These are phyloP conservation scores for Tetrahymena elliotti DNA, from an alignment of 73 alveolate species.

Conservation along the genomic window DNA sequence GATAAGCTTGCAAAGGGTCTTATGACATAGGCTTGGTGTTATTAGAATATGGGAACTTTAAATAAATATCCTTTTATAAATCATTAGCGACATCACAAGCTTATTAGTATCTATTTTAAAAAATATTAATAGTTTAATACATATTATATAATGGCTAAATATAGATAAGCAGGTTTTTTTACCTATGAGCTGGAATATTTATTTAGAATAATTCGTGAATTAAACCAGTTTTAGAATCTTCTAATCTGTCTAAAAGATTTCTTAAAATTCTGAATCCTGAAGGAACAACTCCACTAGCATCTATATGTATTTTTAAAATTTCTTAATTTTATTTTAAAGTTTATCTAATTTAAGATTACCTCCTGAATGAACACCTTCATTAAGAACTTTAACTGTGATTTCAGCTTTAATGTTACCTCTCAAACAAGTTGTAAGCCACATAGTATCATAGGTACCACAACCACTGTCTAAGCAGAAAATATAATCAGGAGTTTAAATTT, in stretches of 20 bases:
- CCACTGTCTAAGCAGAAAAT: slow-evolving; percentile 81
- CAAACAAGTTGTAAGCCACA: slow-evolving; percentile 88
- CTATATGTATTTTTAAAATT: background rate
- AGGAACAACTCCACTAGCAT: slow-evolving; percentile 84
- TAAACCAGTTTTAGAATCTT: slow-evolving; percentile 73
- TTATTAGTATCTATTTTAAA: slow-evolving; percentile 22
- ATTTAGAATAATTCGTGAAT: slow-evolving; percentile 59
- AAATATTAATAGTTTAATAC: background rate
- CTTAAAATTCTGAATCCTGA: slow-evolving; percentile 79
- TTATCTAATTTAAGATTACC: background rate
- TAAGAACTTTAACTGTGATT: slow-evolving; percentile 65
- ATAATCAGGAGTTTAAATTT: slow-evolving; percentile 65
- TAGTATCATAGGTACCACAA: slow-evolving; percentile 62
- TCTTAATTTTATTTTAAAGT: background rate
- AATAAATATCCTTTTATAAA: slow-evolving; percentile 45
- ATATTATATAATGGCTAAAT: background rate
- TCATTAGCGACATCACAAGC: slow-evolving; percentile 56
- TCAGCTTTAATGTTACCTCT: slow-evolving; percentile 77
- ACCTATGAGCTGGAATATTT: slow-evolving; percentile 51
- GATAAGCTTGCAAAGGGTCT: slow-evolving; percentile 54
- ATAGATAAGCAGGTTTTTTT: no score
- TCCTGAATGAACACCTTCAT: slow-evolving; percentile 78
- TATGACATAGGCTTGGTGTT: slow-evolving; percentile 51
- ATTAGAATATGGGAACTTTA: slow-evolving; percentile 29
- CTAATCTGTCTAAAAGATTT: slow-evolving; percentile 74